Percentiles rank a stretch among this genome's conserved stretches.
These are phyloP conservation scores for Noccaea bulbosa DNA, from an alignment of 345 rosid species.

Conservation along the genomic window DNA sequence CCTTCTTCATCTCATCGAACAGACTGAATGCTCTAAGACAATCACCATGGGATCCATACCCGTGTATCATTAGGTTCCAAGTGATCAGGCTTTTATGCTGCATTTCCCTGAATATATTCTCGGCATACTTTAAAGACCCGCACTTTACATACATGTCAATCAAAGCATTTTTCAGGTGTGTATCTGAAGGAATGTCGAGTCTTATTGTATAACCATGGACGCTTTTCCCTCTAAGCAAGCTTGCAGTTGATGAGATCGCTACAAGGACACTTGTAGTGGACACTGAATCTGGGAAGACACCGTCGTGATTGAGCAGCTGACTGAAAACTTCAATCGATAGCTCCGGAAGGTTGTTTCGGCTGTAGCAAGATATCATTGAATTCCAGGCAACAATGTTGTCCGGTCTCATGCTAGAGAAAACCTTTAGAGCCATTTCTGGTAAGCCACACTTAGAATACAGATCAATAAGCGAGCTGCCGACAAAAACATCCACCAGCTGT, in stretches of 20 bases:
- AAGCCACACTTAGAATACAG: slow-evolving; percentile 76
- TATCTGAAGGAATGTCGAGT: slow-evolving; percentile 50
- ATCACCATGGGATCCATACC: slow-evolving; percentile 78
- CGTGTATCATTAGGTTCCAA: slow-evolving; percentile 80
- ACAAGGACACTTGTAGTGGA: slow-evolving; percentile 71
- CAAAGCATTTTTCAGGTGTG: slow-evolving; percentile 65
- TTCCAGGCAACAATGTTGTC: slow-evolving; percentile 80
- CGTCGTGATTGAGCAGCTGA: slow-evolving; percentile 48
- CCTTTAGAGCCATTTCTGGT: slow-evolving; percentile 56
- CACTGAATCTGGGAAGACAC: slow-evolving; percentile 60
- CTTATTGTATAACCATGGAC: slow-evolving; percentile 70
- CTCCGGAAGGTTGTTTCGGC: slow-evolving; percentile 65
- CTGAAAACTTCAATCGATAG: slow-evolving; percentile 54
- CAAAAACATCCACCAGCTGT: slow-evolving; percentile 56
- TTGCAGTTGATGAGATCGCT: slow-evolving; percentile 68
- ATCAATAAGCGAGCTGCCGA: slow-evolving; percentile 69
- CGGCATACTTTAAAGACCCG: slow-evolving; percentile 63
- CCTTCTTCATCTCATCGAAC: slow-evolving; percentile 63
- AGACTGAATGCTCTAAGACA: slow-evolving; percentile 54
- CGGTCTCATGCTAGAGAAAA: slow-evolving; percentile 56
- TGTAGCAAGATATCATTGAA: slow-evolving; percentile 71
- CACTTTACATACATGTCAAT: slow-evolving; percentile 86
- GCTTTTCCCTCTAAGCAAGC: slow-evolving; percentile 64
- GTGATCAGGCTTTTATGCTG: slow-evolving; percentile 57
- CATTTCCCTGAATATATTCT: slow-evolving; percentile 56